phyloP scores from a whole-genome alignment of 352 stramenopile genomes.

The Blastocystis sp. region DNA sequence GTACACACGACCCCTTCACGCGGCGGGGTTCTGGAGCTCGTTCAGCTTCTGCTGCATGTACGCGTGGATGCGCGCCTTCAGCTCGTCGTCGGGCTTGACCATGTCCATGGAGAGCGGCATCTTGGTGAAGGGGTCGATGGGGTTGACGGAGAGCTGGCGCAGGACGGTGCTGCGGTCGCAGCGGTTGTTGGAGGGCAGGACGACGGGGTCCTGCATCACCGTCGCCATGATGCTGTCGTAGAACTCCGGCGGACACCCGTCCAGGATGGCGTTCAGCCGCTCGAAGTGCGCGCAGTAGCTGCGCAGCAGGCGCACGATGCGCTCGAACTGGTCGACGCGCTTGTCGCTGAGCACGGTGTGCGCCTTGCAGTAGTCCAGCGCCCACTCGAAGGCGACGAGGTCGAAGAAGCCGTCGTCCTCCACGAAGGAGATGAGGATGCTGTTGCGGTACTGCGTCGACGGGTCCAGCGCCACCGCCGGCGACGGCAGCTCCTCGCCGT shows the following conservation, averaged over 20 bases:
- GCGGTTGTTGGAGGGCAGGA: constrained; percentile 48
- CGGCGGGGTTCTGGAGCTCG: not conserved
- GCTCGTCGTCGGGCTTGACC: constrained; percentile 38
- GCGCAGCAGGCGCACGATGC: not conserved
- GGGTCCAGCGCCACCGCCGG: constrained; percentile 22
- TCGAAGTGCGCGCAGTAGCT: constrained; percentile 38
- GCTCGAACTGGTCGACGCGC: not conserved
- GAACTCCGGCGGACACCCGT: constrained; percentile 37
- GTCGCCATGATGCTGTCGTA: constrained; percentile 44
- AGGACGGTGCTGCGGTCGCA: constrained; percentile 23
- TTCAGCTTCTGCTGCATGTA: constrained; percentile 42
- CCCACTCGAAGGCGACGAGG: constrained; percentile 5
- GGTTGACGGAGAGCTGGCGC: constrained; percentile 21
- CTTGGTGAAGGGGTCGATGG: constrained; percentile 33
- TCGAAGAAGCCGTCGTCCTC: constrained; percentile 50
- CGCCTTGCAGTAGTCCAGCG: constrained; percentile 17
- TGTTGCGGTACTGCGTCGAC: constrained; percentile 15
- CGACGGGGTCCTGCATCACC: constrained; percentile 56
- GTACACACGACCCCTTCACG: not conserved
- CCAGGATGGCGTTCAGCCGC: not conserved
- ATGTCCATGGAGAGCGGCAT: constrained; percentile 43
- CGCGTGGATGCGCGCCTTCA: constrained; percentile 39
- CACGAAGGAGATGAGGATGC: constrained; percentile 36
- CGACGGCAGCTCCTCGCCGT: not conserved
- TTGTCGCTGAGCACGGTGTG: not conserved